A percentile compares a stretch with the other conserved stretches of the same genome.
Conservation (phyloP, 768 basidiomycete genomes). For the Filobasidium floriforme region DNA sequence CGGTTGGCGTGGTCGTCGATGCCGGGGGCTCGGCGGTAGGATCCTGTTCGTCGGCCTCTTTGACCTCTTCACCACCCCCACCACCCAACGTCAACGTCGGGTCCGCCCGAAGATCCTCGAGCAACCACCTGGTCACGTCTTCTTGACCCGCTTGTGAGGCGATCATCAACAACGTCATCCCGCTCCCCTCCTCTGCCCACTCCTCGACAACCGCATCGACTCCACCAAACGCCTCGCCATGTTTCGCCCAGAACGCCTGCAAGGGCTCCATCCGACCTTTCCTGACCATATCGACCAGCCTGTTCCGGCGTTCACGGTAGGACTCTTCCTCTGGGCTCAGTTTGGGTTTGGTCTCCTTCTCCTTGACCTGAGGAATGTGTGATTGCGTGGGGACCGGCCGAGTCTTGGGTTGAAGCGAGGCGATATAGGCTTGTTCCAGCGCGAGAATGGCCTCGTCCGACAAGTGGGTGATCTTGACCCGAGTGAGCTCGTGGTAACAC, state of each 20-base stretch:
- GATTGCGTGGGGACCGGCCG: conserved; percentile 47
- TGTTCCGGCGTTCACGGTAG: conserved; percentile 68
- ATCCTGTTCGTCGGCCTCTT: conserved; percentile 26
- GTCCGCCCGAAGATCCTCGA: conserved; percentile 68
- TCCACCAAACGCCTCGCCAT: conserved; percentile 55
- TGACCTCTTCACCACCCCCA: conserved; percentile 24
- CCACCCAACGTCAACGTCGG: conserved; percentile 63
- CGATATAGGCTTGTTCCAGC: conserved; percentile 82
- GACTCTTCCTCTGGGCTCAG: conserved; percentile 74
- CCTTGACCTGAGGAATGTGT: conserved; percentile 47
- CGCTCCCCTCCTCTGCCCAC: conserved; percentile 53
- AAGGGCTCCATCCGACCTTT: conserved; percentile 78
- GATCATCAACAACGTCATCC: conserved; percentile 66
- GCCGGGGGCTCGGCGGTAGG: neutral
- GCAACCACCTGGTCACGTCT: conserved; percentile 63
- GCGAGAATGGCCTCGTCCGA: conserved; percentile 74
- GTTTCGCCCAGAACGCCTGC: conserved; percentile 71
- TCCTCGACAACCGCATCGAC: conserved; percentile 61
- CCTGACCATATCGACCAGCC: conserved; percentile 81
- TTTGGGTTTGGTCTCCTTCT: conserved; percentile 51
- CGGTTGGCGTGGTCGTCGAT: conserved; percentile 34
- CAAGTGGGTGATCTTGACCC: conserved; percentile 74
- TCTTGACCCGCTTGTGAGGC: conserved; percentile 68
- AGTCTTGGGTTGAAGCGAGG: conserved; percentile 71
- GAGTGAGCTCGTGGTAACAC: conserved; percentile 75